Base-by-base conservation (phyloP, 176 grass and related monocot genomes). In the Oryza officinalis region DNA sequence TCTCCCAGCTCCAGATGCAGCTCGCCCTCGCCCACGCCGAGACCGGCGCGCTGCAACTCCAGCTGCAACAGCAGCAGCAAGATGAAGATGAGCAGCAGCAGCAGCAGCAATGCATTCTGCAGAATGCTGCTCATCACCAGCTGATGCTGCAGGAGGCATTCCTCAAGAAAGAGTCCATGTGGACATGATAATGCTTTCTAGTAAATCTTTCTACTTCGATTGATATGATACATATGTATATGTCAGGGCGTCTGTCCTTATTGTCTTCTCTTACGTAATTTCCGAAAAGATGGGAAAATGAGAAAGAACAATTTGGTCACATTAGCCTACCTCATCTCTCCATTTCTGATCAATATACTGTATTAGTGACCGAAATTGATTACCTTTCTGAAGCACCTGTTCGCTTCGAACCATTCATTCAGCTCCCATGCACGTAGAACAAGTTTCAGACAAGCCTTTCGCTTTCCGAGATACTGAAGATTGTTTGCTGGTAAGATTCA, bases 1-100 rank as follows among this genome's bases (percentile, higher is more conserved):
- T 94, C 9, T 81, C 89, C 74, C 92, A 94, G 65, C 87, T 94
- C 69, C 92, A 94, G 76, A 72, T 89, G 69, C 92, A 94, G 79
- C 89, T 94, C 11, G 92, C 92, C 14, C 80, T 94, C 27, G 89
- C 89, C 4, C 64, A 89, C 84, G 92, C 89, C 4, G 89, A 94
- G 68, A 6, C 27, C 1, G 20, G 33, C 5, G 69, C 70, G 8
- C 64, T 17, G 14, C 69, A 84, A 0, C 67, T 79, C 22, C 88
- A 86, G 5, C 32, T 76, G 2, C 40, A 61, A 1, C 70, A 49
- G 30, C 52, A 63, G 13, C 9, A 35, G 4, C 33, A 37, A 37
- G 35, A 47, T 13, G 54, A 60, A 20, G 38, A 49, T 28, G 71
- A 80, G 27, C 77, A 74, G 18, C 74, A 76, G 14, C 9, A 46